Base-by-base conservation (phyloP, 2,329 filamentous ascomycete genomes). In the Fusarium sarcochroum region DNA sequence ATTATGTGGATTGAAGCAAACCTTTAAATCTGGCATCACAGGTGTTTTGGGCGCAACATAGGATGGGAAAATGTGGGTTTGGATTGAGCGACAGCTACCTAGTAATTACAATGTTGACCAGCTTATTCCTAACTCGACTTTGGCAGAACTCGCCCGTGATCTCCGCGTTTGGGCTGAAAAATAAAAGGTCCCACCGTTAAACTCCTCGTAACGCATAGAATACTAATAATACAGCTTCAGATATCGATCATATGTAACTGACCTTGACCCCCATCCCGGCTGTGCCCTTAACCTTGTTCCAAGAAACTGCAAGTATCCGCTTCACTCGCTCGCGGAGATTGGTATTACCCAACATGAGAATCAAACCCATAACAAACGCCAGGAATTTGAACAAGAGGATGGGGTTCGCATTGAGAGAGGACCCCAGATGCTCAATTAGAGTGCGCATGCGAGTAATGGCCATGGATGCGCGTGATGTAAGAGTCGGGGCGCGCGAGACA, bases 221-320 rank as follows among this genome's bases (percentile, higher is more conserved):
- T 66, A 58, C 57, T 69, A 56, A 69, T 69, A 54, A 63, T 68
- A 74, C 66, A 73, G 58, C 71, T 60, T 70, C 57, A 64, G 66
- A 58, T 64, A 55, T 23, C 50, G 40, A 56, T 74, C 80, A 98
- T 63, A 99, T 97, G 81, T 98, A 98, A 78, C 92, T 97, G 75
- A 98, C 94, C 83, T 98, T 98, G 68, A 97, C 92, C 3, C 95
- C 96, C 95, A 98, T 98, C 3, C 94, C 94, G 6, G 95, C 90
- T 1, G 96, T 98, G 45, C 89, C 86, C 77, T 88, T 89, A 40
- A 97, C 82, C 81, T 97, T 98, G 55, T 88, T 87, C 93, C 93
- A 97, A 11, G 89, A 89, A 27, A 86, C 83, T 38, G 86, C 87
- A 42, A 97, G 76, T 37, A 94, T 83, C 56, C 90, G 86, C 76